A percentile compares a stretch with the other conserved stretches of the same genome.
phyloP scores from a whole-genome alignment of 805 yeast species.

The Wickerhamiella domercqiae region DNA sequence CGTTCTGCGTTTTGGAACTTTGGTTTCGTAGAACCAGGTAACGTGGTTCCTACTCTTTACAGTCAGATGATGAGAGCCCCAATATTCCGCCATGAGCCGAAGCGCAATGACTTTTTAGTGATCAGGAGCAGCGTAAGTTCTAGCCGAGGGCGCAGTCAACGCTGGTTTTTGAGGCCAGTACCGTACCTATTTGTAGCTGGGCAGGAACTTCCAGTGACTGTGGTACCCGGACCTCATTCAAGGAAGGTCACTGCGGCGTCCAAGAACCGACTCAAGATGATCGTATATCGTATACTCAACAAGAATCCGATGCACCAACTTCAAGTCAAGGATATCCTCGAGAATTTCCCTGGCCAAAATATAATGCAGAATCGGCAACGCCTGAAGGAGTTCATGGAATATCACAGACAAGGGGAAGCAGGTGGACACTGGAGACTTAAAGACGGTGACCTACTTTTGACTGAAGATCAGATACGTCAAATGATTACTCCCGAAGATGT shows the following conservation, averaged over 20 bases:
- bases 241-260: conserved; percentile 88
- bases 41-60: conserved; percentile 82
- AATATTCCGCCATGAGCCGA: conserved; percentile 68
- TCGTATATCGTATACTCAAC: conserved; percentile 76
- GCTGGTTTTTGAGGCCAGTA: conserved; percentile 52
- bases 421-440: conserved; percentile 92
- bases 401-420: conserved; percentile 83
- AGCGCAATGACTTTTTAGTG: conserved; percentile 65
- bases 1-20: conserved; percentile 97
- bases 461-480: conserved; percentile 58
- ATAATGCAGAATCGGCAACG: conserved; percentile 96
- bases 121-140: conserved; percentile 53
- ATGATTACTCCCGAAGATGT: conserved; percentile 89
- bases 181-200: conserved; percentile 76
- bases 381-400: conserved; percentile 94
- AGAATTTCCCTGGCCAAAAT: conserved; percentile 91
- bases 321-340: conserved; percentile 72
- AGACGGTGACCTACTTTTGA: conserved; percentile 47
- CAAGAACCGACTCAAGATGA: conserved; percentile 82
- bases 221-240: conserved; percentile 95
- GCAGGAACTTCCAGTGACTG: conserved; percentile 82
- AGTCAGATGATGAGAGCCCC: conserved; percentile 90
- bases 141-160: conserved; percentile 49
- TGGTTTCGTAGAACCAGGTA: conserved; percentile 91
- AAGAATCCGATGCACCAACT: conserved; percentile 57